A percentile compares a stretch with the other conserved stretches of the same genome.
phyloP scores from a whole-genome alignment of 305 asterid genomes.

The Solanum hybrid region DNA sequence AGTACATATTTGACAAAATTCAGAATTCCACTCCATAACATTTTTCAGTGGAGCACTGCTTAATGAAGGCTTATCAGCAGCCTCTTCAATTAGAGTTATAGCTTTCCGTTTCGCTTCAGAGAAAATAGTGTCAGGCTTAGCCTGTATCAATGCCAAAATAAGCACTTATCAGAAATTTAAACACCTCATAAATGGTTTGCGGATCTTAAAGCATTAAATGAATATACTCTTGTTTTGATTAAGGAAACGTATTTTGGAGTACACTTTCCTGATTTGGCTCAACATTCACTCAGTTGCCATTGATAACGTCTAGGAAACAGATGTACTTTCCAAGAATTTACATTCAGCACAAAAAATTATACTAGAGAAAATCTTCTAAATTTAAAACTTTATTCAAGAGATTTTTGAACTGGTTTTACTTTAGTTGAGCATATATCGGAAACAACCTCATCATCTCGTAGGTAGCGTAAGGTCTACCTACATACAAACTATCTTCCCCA shows the following conservation, averaged over 20 bases:
- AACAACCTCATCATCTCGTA: background rate
- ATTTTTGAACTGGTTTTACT: too few species aligned
- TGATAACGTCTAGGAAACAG: background rate
- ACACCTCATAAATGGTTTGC: background rate
- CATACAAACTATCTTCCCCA: background rate
- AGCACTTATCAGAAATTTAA: background rate
- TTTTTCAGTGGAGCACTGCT: background rate
- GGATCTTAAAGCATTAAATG: background rate
- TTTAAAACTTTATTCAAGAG: background rate
- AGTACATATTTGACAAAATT: slow-evolving; percentile 3
- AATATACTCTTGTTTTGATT: background rate
- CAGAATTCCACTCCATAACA: slow-evolving; percentile 8
- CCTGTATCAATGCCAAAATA: background rate
- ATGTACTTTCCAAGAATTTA: background rate
- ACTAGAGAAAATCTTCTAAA: background rate
- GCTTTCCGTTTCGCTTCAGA: background rate
- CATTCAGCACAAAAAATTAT: background rate
- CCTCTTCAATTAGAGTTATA: background rate
- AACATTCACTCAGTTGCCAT: background rate
- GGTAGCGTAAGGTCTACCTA: background rate
- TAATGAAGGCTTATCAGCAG: background rate
- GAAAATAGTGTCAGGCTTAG: background rate
- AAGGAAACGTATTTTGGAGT: background rate
- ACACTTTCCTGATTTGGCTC: background rate
- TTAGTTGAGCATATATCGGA: background rate